Evolutionary conservation across 139 green algal genomes (phyloP), one percentile per base, ranked within the genome.

Genomic region (Micromonas commoda): DNA sequence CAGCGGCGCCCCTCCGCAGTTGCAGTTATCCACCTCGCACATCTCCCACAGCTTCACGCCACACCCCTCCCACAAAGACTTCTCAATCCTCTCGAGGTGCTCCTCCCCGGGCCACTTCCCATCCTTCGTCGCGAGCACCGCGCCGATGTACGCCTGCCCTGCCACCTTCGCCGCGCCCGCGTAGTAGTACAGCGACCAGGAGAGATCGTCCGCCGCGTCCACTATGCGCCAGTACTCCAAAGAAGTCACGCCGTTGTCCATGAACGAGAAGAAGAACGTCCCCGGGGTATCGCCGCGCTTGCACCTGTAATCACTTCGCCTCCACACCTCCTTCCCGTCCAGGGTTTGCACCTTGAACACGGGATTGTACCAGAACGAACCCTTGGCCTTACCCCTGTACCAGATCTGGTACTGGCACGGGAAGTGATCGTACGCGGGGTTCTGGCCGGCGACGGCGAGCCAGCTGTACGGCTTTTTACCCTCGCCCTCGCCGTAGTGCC

Each of bases 161-260:
- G 76, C 83, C 2, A 35, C 82, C 2, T 83, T 83, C 0, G 89
- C 91, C 23, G 88, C 90, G 0, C 89, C 89, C 9, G 72, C 79
- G 80, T 96, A 96, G 81, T 93, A 93, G 72, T 94, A 93, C 6
- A 97, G 76, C 0, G 76, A 88, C 87, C 86, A 97, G 0, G 80
- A 84, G 3, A 97, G 78, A 61, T 90, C 87, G 9, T 97, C 92
- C 0, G 85, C 78, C 38, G 85, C 91, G 80, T 97, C 92, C 76
- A 96, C 79, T 65, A 97, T 93, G 38, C 89, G 83, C 93, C 93
- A 97, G 71, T 87, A 93, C 85, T 96, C 88, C 21, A 86, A 87
- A 52, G 77, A 89, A 21, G 87, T 94, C 31, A 97, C 92, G 21
- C 94, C 94, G 74, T 98, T 98, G 86, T 98, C 94, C 63, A 73